These are phyloP conservation scores for Phytopythium mirpurense DNA, from an alignment of 352 stramenopile species.

Conservation along the genomic window DNA sequence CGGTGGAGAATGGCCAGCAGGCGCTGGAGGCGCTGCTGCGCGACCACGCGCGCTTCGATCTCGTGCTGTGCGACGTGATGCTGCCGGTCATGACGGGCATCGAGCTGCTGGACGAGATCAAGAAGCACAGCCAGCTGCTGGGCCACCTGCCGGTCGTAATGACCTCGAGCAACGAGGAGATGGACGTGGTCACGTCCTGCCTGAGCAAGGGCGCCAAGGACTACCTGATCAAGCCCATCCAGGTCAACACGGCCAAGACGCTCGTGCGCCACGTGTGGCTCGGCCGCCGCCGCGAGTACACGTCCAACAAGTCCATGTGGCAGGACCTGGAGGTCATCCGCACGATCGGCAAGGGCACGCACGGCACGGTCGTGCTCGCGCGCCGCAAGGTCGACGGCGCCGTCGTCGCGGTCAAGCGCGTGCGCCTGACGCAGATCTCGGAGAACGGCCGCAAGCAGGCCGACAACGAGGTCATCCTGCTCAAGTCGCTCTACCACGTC, in stretches of 20 bases:
- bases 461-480: constrained; percentile 86
- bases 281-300: constrained; percentile 48
- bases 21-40: constrained; percentile 66
- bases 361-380: constrained; percentile 80
- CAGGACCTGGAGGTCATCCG: constrained; percentile 82
- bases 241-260: constrained; percentile 88
- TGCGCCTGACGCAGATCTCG: constrained; percentile 71
- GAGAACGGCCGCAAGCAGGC: constrained; percentile 84
- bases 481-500: constrained; percentile 87
- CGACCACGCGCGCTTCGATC: constrained; percentile 75
- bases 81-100: constrained; percentile 87
- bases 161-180: constrained; percentile 88
- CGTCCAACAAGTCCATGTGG: constrained; percentile 73
- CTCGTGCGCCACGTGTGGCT: constrained; percentile 87
- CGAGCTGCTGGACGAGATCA: constrained; percentile 79
- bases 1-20: constrained; percentile 79
- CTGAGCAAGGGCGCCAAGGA: constrained; percentile 87
- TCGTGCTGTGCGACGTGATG: constrained; percentile 89
- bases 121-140: constrained; percentile 56
- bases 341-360: constrained; percentile 83
- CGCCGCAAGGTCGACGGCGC: constrained; percentile 70
- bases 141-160: constrained; percentile 88
- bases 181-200: constrained; percentile 87
- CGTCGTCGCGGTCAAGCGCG: constrained; percentile 82
- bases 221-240: constrained; percentile 89